Evolutionary conservation across 2,329 filamentous ascomycete species (phyloP), one percentile per base, ranked within the genome.

Genomic region (Lachnum nothofagi): DNA sequence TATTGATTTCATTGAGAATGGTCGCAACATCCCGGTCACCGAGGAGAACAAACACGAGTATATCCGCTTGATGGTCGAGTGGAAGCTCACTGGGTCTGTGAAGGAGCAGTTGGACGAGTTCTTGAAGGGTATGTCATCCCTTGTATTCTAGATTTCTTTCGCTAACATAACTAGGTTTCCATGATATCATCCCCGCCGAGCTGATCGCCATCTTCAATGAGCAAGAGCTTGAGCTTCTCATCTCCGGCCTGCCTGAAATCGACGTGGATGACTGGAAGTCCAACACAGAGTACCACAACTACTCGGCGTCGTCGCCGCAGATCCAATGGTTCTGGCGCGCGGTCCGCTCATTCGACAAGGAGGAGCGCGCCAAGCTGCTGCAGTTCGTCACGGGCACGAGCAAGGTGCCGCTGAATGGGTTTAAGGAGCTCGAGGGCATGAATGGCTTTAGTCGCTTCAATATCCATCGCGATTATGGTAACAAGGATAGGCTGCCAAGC

Each of bases 281-380:
- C 71, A 95, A 96, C 70, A 95, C 91, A 2, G 94, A 98, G 66
- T 97, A 98, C 63, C 91, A 97, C 70, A 97, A 97, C 69, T 98
- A 98, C 72, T 89, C 82, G 4, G 85, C 88, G 25, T 91, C 91
- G 0, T 96, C 93, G 3, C 88, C 89, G 38, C 94, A 98, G 67
- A 95, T 98, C 51, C 91, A 97, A 68, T 98, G 93, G 93, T 98
- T 98, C 81, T 98, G 93, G 93, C 86, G 94, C 63, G 93, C 93
- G 22, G 83, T 98, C 37, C 85, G 93, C 61, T 95, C 91, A 4
- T 98, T 96, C 65, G 94, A 97, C 74, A 97, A 97, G 72, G 94
- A 98, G 72, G 94, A 98, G 72, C 88, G 89, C 52, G 93, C 93
- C 61, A 98, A 98, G 71, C 75, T 98, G 54, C 78, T 98, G 38